Conservation (phyloP, 2,329 filamentous ascomycete genomes). For the Nemania sp. region DNA sequence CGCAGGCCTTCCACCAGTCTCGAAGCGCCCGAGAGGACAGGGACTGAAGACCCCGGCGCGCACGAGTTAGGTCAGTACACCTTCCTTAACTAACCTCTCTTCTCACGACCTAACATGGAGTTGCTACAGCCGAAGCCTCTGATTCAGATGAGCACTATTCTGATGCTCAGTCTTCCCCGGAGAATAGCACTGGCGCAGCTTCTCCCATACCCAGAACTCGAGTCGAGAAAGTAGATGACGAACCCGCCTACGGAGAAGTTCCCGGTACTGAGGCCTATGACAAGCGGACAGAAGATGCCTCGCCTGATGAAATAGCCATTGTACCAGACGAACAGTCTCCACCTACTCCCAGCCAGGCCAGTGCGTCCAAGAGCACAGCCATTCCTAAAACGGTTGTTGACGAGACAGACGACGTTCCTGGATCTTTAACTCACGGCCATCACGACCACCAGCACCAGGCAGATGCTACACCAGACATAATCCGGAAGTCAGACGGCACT, state of each 20-base stretch:
- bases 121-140: slow-evolving; percentile 54
- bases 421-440: slow-evolving; percentile 59
- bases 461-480: slow-evolving; percentile 66
- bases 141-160: slow-evolving; percentile 79
- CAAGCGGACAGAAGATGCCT: slow-evolving; percentile 67
- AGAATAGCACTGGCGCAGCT: slow-evolving; percentile 54
- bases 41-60: slow-evolving; percentile 67
- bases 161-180: slow-evolving; percentile 69
- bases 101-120: slow-evolving; percentile 36
- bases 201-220: slow-evolving; percentile 70
- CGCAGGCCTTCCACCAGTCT: slow-evolving; percentile 48
- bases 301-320: slow-evolving; percentile 70
- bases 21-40: slow-evolving; percentile 52
- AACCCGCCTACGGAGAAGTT: slow-evolving; percentile 70
- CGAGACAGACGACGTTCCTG: slow-evolving; percentile 60
- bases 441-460: slow-evolving; percentile 60
- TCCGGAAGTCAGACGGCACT: slow-evolving; percentile 57
- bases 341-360: slow-evolving; percentile 43
- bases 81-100: slow-evolving; percentile 4
- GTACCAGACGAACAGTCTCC: slow-evolving; percentile 52
- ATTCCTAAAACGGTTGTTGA: slow-evolving; percentile 67
- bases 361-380: slow-evolving; percentile 54
- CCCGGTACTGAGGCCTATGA: slow-evolving; percentile 70
- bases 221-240: slow-evolving; percentile 69
- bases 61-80: slow-evolving; percentile 66